Percentiles rank a stretch among this genome's conserved stretches.
Evolutionary conservation across 495 filamentous ascomycete species (phyloP).

Genomic region (Chaetomidium leptoderma): DNA sequence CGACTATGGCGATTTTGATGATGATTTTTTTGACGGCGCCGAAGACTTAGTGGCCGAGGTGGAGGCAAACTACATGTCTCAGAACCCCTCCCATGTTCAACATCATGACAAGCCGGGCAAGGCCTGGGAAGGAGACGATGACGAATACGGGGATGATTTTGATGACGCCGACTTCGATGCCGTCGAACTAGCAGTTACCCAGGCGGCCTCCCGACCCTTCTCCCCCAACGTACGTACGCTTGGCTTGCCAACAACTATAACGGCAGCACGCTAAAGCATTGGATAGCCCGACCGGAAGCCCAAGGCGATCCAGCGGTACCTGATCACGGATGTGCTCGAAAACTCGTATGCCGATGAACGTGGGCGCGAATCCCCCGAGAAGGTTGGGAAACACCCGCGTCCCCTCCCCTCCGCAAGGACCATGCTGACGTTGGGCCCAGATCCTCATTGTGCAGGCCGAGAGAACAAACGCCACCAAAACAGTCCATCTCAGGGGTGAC

Average conservation of each 20-base stretch:
- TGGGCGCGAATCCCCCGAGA: conserved; percentile 61
- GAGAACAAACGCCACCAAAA: conserved; percentile 57
- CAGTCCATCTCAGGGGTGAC: conserved; percentile 72
- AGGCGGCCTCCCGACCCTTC: conserved; percentile 32
- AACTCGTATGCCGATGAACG: conserved; percentile 58
- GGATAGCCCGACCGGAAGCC: conserved; percentile 51
- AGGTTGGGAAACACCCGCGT: conserved; percentile 54
- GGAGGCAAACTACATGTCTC: conserved; percentile 27
- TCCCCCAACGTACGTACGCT: conserved; percentile 50
- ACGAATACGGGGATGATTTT: conserved; percentile 56
- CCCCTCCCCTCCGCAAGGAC: not conserved
- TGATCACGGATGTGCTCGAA: conserved; percentile 66
- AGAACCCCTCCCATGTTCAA: conserved; percentile 3
- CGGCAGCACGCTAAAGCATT: conserved; percentile 43
- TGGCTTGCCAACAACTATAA: conserved; percentile 22
- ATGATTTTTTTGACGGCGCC: conserved; percentile 56
- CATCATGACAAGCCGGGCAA: not conserved
- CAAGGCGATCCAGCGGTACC: conserved; percentile 76
- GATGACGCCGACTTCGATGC: conserved; percentile 67
- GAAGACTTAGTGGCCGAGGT: conserved; percentile 55
- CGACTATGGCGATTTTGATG: conserved; percentile 58
- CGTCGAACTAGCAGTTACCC: conserved; percentile 55
- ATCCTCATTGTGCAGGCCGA: conserved; percentile 74
- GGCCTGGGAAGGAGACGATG: conserved; percentile 26
- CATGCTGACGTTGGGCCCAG: conserved; percentile 40